Percentiles rank a stretch among this genome's conserved stretches.
These are phyloP conservation scores for Coffea canephora DNA, from an alignment of 257 asterid species.

Conservation along the genomic window DNA sequence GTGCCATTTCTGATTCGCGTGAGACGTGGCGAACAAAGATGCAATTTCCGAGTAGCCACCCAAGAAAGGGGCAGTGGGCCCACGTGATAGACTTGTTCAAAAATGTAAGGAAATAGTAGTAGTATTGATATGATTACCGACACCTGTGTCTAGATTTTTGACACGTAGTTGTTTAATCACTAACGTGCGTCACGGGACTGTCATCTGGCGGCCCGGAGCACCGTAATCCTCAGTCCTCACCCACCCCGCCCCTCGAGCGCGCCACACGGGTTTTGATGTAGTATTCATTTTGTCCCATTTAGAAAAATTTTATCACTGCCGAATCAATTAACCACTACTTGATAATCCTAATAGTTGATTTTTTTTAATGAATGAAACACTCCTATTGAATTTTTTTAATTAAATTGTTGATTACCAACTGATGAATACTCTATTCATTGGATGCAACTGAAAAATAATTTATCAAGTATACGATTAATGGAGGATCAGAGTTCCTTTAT, in stretches of 20 bases:
- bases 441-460: too few relatives aligned
- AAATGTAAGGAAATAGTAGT: not conserved
- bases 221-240: not conserved
- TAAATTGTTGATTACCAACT: too few relatives aligned
- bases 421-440: too few relatives aligned
- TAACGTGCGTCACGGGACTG: conserved; percentile 1
- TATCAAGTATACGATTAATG: too few relatives aligned
- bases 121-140: conserved; percentile 16
- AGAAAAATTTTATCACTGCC: not conserved
- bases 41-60: conserved; percentile 10
- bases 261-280: conserved; percentile 26
- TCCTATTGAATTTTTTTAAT: too few relatives aligned
- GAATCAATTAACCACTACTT: too few relatives aligned
- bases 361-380: too few relatives aligned
- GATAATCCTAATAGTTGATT: too few relatives aligned
- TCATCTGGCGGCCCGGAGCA: not conserved
- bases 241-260: conserved; percentile 6
- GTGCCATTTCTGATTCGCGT: conserved; percentile 6
- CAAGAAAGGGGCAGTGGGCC: not conserved
- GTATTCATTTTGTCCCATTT: not conserved
- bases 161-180: conserved; percentile 32
- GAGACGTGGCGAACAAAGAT: conserved; percentile 41
- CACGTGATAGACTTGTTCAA: conserved; percentile 15
- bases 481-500: too few relatives aligned
- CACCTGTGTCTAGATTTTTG: conserved; percentile 13